Base-by-base conservation (phyloP, 2,329 filamentous ascomycete species). In the Bisporella sp. region DNA sequence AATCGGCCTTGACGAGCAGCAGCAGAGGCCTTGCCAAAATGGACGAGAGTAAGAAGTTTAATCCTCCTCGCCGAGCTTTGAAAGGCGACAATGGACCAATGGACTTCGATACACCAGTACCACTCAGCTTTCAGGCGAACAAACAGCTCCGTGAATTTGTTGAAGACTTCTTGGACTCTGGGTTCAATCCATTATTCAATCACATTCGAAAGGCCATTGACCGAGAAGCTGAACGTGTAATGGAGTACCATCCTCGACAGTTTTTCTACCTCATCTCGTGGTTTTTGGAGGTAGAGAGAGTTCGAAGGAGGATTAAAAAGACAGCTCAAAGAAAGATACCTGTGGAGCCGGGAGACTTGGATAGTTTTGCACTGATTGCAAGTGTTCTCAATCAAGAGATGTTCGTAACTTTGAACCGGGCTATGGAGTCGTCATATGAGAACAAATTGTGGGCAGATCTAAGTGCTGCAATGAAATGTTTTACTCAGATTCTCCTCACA, bases 321-420 rank as follows among this genome's bases (percentile, higher is more conserved):
- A 71, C 74, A 5, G 71, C 75, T 6, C 73, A 75, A n/a, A 73
- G 71, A 49, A 67, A 69, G 46, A 74, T 73, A 50, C 60, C 64
- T 45, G 64, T 67, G 28, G 64, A 65, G 6, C 64, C 69, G 4
- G 77, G 79, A 42, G 78, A 82, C 4, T 69, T 85, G 13, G 85
- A 87, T 63, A 89, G 82, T 55, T 99, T 93, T 69, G 87, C 87
- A 45, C 78, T 97, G 7, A 82, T 97, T 37, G 93, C 93, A 6
- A 83, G 84, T 41, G 92, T 96, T 4, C 76, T 99, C 57, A 95
- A 92, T 59, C 93, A 99, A 65, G 88, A 97, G 68, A 96, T 88
- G 60, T 96, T 99, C 60, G 86, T 97, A 56, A 84, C 89, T 2
- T 70, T 99, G 13, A 95, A 90, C 59, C 82, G 87, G 46, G 81